Conservation (phyloP, 1,139 yeast genomes). For the Pichia sp. region DNA sequence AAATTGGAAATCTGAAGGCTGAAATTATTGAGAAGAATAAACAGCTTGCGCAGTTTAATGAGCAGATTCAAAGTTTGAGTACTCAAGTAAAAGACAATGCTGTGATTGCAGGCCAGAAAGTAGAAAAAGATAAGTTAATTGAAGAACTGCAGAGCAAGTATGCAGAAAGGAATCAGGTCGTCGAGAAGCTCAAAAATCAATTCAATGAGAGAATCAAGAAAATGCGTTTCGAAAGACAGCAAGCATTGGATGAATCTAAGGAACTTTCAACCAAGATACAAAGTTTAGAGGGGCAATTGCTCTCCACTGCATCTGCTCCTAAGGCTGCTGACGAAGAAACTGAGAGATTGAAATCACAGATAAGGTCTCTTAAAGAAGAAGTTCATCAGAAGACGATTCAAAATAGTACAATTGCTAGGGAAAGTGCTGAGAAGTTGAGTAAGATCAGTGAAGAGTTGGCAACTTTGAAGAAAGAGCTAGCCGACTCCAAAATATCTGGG, state of each 20-base stretch:
- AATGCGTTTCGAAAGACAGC: slow-evolving; percentile 23
- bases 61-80: slow-evolving; percentile 30
- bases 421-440: slow-evolving; percentile 15
- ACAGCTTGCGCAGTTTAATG: slow-evolving; percentile 32
- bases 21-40: slow-evolving; percentile 41
- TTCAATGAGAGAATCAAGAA: slow-evolving; percentile 29
- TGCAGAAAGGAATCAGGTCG: slow-evolving; percentile 16
- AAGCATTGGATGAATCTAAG: slow-evolving; percentile 21
- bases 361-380: slow-evolving; percentile 16
- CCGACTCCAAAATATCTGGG: slow-evolving; percentile 10
- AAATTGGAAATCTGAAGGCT: slow-evolving; percentile 35
- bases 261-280: slow-evolving; percentile 17
- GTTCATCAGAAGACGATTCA: slow-evolving; percentile 17
- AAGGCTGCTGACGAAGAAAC: slow-evolving; percentile 13
- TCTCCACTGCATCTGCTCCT: neutral
- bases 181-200: slow-evolving; percentile 28
- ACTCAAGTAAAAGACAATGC: slow-evolving; percentile 30
- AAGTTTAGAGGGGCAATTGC: slow-evolving; percentile 17
- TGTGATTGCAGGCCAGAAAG: neutral
- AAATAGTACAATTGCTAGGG: slow-evolving; percentile 4
- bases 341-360: slow-evolving; percentile 17
- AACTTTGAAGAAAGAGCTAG: slow-evolving; percentile 21
- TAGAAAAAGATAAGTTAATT: slow-evolving; percentile 5
- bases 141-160: slow-evolving; percentile 12
- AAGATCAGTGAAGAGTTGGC: slow-evolving; percentile 18